Evolutionary conservation across 1,139 yeast species (phyloP).

Genomic region (Scheffersomyces parashehatae): DNA sequence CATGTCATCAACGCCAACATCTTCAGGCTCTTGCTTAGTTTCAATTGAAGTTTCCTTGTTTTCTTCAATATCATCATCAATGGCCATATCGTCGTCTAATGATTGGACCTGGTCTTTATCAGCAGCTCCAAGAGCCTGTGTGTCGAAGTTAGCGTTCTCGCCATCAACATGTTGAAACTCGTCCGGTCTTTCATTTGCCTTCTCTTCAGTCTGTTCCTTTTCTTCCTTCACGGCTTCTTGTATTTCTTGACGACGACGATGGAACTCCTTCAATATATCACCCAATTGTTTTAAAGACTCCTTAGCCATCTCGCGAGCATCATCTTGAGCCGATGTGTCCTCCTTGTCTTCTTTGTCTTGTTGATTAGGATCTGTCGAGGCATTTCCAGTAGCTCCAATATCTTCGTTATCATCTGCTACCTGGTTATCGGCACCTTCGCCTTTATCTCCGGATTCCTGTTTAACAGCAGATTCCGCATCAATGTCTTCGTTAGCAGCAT

Average conservation of each 20-base stretch:
- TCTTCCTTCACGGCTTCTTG: conserved; percentile 56
- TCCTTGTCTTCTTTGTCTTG: conserved; percentile 33
- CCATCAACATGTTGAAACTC: conserved; percentile 93
- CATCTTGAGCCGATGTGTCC: conserved; percentile 45
- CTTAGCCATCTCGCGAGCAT: conserved; percentile 69
- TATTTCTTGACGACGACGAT: conserved; percentile 87
- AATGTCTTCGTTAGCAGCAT: conserved; percentile 49
- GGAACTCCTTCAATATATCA: conserved; percentile 87
- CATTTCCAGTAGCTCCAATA: conserved; percentile 69
- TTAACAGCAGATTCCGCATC: conserved; percentile 70
- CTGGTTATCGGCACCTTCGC: conserved; percentile 77
- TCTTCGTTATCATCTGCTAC: conserved; percentile 68
- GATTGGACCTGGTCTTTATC: conserved; percentile 75
- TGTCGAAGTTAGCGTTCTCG: conserved; percentile 68
- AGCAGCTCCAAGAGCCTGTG: conserved; percentile 94
- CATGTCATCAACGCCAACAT: conserved; percentile 21
- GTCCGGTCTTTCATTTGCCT: conserved; percentile 71
- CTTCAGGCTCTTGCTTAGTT: conserved; percentile 19
- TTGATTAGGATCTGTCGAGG: conserved; percentile 49
- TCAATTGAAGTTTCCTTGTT: conserved; percentile 24
- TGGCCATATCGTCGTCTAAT: conserved; percentile 82
- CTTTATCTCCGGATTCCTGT: conserved; percentile 69
- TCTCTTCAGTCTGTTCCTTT: conserved; percentile 45
- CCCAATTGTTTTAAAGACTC: conserved; percentile 87
- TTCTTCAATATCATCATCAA: conserved; percentile 60